Percentiles rank a stretch among this genome's conserved stretches.
These are phyloP conservation scores for Camellia granthamiana DNA, from an alignment of 148 eudicot genomes.

Conservation along the genomic window DNA sequence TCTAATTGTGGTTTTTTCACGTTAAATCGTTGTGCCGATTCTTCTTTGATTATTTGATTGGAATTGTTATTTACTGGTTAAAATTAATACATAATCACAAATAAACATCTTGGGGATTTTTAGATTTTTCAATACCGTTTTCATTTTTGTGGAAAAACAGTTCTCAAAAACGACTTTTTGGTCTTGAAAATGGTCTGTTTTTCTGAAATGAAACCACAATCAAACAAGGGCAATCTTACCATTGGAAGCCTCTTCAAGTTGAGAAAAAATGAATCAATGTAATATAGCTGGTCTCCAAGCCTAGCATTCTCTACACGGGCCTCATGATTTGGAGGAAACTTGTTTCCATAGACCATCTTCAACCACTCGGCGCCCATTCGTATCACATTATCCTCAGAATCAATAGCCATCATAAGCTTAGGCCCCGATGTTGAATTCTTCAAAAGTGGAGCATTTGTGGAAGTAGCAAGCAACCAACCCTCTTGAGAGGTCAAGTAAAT, in stretches of 20 bases:
- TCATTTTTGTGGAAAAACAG: no score
- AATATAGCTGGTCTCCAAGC: constrained; percentile 63
- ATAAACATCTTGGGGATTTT: no score
- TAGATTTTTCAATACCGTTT: no score
- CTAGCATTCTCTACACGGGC: constrained; percentile 81
- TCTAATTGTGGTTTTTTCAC: no score
- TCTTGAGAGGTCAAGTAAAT: constrained; percentile 89
- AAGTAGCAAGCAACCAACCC: constrained; percentile 91
- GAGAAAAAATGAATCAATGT: constrained; percentile 88
- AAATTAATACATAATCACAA: no score
- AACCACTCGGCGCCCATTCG: constrained; percentile 77
- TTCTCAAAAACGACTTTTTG: no score
- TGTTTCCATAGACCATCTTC: constrained; percentile 46
- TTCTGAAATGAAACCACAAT: no score
- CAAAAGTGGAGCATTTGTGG: constrained; percentile 71
- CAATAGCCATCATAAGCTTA: constrained; percentile 67
- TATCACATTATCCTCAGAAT: constrained; percentile 66
- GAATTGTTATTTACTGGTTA: no score
- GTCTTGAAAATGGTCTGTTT: no score
- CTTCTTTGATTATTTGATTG: no score
- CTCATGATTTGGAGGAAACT: constrained; percentile 50
- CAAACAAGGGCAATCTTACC: constrained; percentile 36
- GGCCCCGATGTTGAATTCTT: constrained; percentile 63
- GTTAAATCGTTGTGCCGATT: no score
- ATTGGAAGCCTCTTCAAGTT: constrained; percentile 90